phyloP scores from a whole-genome alignment of 2,329 filamentous ascomycete species.

The Colletotrichum sublineola region DNA sequence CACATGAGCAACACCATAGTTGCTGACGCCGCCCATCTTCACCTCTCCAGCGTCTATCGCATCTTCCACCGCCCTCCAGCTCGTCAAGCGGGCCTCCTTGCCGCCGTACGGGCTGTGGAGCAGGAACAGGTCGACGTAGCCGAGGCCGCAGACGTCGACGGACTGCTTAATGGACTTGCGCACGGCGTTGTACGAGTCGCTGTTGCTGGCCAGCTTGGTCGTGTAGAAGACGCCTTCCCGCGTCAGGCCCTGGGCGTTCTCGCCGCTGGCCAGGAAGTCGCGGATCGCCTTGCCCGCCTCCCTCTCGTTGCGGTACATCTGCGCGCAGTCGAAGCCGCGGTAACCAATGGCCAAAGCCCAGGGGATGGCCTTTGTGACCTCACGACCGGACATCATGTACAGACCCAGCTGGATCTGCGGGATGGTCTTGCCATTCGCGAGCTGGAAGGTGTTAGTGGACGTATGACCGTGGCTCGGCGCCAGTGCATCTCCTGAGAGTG shows the following conservation, averaged over 20 bases:
- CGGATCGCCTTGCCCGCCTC: conserved; percentile 76
- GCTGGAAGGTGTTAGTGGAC: conserved; percentile 51
- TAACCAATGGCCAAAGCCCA: conserved; percentile 68
- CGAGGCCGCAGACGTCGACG: conserved; percentile 74
- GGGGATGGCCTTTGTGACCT: conserved; percentile 70
- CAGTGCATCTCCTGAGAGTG: neutral
- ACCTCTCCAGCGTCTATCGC: conserved; percentile 80
- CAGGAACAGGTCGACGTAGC: conserved; percentile 84
- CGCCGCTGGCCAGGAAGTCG: conserved; percentile 63
- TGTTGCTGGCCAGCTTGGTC: conserved; percentile 79
- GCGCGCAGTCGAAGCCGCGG: conserved; percentile 65
- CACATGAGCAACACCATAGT: conserved; percentile 82
- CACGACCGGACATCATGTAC: conserved; percentile 75
- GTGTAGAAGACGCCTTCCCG: conserved; percentile 84
- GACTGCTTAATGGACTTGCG: conserved; percentile 75
- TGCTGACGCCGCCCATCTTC: conserved; percentile 80
- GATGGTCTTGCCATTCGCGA: conserved; percentile 75
- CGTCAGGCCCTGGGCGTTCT: conserved; percentile 64
- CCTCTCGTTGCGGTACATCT: conserved; percentile 76
- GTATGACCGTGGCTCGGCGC: neutral
- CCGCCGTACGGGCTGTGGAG: conserved; percentile 86
- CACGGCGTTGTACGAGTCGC: conserved; percentile 74
- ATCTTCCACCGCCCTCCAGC: conserved; percentile 83
- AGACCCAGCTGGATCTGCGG: conserved; percentile 81
- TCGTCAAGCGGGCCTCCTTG: conserved; percentile 73